phyloP scores from a whole-genome alignment of 441 rosid genomes.

The Populus trichocarpa region DNA sequence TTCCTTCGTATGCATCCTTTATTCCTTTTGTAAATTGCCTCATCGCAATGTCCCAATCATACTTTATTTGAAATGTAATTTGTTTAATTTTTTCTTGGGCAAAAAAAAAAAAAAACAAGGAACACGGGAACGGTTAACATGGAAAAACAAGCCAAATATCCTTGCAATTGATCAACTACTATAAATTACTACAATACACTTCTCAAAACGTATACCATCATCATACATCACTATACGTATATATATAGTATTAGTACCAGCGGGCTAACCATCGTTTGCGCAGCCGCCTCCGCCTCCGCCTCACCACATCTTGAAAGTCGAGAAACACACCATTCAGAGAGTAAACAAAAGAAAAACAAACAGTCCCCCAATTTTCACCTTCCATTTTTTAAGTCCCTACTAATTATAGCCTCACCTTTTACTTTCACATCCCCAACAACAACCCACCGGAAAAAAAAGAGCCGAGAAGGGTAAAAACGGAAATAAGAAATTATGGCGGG shows the following conservation, averaged over 20 bases:
- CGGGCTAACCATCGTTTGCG: conserved; percentile 42
- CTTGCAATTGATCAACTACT: neutral
- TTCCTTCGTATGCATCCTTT: neutral
- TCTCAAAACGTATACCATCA: conserved; percentile 15
- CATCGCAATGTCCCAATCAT: too few relatives aligned
- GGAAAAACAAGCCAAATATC: neutral
- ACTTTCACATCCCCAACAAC: neutral
- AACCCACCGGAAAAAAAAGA: neutral
- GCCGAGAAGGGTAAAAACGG: conserved; percentile 18
- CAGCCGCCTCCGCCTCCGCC: conserved; percentile 42
- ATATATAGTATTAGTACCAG: conserved; percentile 19
- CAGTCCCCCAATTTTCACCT: neutral
- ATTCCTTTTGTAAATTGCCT: neutral
- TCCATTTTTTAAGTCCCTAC: neutral
- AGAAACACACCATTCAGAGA: conserved; percentile 1
- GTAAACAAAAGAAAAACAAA: neutral
- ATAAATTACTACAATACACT: conserved; percentile 19
- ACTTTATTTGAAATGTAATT: neutral
- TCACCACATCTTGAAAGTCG: neutral
- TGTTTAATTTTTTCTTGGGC: neutral
- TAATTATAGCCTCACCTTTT: neutral
- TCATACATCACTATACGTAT: neutral
- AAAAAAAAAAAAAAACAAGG: too few relatives aligned
- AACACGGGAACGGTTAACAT: neutral
- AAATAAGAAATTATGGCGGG: conserved; percentile 17